Percentiles rank a stretch among this genome's conserved stretches.
Evolutionary conservation across 192 early-diverging fungal genomes (phyloP).

Genomic region (Gigaspora rosea): DNA sequence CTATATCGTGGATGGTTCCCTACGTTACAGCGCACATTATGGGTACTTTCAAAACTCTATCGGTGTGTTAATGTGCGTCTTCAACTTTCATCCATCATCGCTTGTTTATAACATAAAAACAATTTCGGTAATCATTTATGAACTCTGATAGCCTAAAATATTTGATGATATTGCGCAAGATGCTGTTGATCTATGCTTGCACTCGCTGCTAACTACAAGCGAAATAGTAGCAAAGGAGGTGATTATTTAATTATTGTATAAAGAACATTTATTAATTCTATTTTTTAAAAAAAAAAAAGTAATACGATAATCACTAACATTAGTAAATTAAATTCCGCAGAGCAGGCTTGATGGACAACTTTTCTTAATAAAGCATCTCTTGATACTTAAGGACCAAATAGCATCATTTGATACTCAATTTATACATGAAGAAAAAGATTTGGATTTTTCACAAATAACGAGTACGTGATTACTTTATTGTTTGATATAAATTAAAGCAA

Average conservation of each 20-base stretch:
- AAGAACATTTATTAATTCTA: background rate
- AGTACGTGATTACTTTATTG: conserved; percentile 43
- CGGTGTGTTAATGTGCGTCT: conserved; percentile 64
- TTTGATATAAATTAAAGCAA: background rate
- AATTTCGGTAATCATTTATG: background rate
- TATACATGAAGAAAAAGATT: conserved; percentile 66
- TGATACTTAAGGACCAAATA: conserved; percentile 82
- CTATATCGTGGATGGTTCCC: conserved; percentile 73
- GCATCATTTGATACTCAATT: conserved; percentile 76
- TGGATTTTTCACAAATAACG: conserved; percentile 66
- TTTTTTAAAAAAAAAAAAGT: background rate
- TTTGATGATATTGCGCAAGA: conserved; percentile 89
- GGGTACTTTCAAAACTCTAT: conserved; percentile 80
- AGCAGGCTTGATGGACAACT: conserved; percentile 70
- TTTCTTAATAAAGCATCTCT: conserved; percentile 86
- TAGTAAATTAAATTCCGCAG: conserved; percentile 29
- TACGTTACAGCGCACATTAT: conserved; percentile 77
- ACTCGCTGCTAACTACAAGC: conserved; percentile 56
- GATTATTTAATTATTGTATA: background rate
- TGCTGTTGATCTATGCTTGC: conserved; percentile 69
- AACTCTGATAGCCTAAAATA: conserved; percentile 52
- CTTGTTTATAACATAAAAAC: background rate
- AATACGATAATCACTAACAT: background rate
- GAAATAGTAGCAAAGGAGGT: conserved; percentile 58
- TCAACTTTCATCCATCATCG: background rate